These are phyloP conservation scores for Begonia fuchsioides DNA, from an alignment of 306 rosid species.

Conservation along the genomic window DNA sequence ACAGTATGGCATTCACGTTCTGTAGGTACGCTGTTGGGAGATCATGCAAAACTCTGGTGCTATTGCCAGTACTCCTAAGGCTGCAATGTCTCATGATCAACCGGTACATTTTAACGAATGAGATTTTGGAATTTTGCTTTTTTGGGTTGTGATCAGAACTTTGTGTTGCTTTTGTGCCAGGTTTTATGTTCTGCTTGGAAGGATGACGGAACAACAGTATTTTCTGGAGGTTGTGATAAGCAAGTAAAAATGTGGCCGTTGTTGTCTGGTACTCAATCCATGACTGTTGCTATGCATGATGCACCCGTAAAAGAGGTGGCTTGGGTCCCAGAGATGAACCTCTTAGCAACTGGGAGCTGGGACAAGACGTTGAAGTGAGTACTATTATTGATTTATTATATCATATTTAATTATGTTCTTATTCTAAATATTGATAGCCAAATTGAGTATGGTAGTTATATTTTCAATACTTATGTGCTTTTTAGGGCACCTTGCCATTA, in stretches of 20 bases:
- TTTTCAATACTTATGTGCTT: too few relatives aligned
- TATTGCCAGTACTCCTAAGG: conserved; percentile 51
- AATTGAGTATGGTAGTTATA: too few relatives aligned
- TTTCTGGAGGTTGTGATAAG: conserved; percentile 92
- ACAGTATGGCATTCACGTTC: conserved; percentile 2
- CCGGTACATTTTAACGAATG: conserved; percentile 26
- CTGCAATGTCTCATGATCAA: conserved; percentile 69
- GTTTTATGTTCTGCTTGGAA: conserved; percentile 88
- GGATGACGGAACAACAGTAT: conserved; percentile 89
- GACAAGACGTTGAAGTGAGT: conserved; percentile 67
- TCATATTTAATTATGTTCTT: too few relatives aligned
- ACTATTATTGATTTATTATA: too few relatives aligned
- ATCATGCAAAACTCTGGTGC: conserved; percentile 37
- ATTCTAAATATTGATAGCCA: too few relatives aligned
- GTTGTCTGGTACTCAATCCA: conserved; percentile 56
- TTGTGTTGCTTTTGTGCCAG: conserved; percentile 15
- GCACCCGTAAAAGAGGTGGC: conserved; percentile 69
- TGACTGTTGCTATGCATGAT: conserved; percentile 89
- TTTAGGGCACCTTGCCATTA: too few relatives aligned
- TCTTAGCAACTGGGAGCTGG: conserved; percentile 81
- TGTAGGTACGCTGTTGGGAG: conserved; percentile 83
- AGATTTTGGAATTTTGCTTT: not conserved
- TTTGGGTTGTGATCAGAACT: not conserved
- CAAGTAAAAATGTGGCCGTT: conserved; percentile 98
- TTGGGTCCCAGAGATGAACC: conserved; percentile 86